phyloP scores from a whole-genome alignment of 352 stramenopile genomes.

The Ophiocytium majus region DNA sequence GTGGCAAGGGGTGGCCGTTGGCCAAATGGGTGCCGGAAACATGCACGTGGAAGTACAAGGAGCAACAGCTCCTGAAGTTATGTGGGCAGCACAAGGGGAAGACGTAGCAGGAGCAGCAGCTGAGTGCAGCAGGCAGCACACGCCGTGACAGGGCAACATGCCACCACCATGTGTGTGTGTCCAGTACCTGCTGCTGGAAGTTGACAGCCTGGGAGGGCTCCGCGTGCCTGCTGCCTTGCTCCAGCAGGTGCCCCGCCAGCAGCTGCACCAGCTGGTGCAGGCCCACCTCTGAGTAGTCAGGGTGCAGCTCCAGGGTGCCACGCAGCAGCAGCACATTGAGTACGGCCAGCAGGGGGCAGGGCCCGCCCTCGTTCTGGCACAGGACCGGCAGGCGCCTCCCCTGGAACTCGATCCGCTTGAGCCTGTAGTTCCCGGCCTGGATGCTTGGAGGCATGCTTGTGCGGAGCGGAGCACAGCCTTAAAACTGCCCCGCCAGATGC shows the following conservation, averaged over 20 bases:
- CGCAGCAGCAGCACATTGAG: constrained; percentile 90
- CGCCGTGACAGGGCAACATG: no score
- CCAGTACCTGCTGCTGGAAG: constrained; percentile 30
- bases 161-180: no score
- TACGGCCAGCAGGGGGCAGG: constrained; percentile 92
- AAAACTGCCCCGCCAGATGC: neutral
- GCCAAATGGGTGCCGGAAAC: no score
- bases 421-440: constrained; percentile 33
- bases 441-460: no score
- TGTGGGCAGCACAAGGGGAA: no score
- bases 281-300: constrained; percentile 69
- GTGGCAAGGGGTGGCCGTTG: no score
- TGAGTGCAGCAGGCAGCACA: no score
- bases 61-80: no score
- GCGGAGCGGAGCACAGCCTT: neutral
- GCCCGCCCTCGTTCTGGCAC: constrained; percentile 96
- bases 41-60: no score
- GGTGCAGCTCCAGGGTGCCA: constrained; percentile 75
- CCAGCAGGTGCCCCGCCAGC: constrained; percentile 77
- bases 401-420: constrained; percentile 49
- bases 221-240: constrained; percentile 10
- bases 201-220: neutral
- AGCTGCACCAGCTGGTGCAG: constrained; percentile 82
- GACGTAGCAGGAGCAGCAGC: no score
- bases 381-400: constrained; percentile 67